Conservation (phyloP, 2,329 filamentous ascomycete species). For the Coniochaeta pulveracea region DNA sequence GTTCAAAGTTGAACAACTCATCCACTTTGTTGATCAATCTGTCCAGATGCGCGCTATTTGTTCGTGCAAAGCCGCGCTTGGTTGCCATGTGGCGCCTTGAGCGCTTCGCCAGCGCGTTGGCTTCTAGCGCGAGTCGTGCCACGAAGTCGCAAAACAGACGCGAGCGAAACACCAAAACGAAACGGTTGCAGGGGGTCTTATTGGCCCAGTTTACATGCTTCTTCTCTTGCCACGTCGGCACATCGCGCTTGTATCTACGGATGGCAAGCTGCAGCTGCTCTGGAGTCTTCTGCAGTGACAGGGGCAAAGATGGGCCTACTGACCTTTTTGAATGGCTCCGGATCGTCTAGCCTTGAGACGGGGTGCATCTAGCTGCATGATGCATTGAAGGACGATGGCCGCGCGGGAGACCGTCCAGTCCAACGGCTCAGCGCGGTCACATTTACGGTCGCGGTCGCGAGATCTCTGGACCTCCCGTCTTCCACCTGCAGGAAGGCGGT, state of each 20-base stretch:
- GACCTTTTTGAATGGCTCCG: constrained; percentile 10
- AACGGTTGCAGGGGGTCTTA: background rate
- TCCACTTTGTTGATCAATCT: too few species aligned
- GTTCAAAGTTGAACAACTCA: background rate
- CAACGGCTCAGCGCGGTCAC: constrained; percentile 13
- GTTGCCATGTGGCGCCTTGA: constrained; percentile 2
- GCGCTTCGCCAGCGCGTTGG: constrained; percentile 1
- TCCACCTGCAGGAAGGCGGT: constrained; percentile 10
- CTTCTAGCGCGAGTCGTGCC: constrained; percentile 2
- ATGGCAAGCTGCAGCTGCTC: constrained; percentile 7
- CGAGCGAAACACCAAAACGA: constrained; percentile 2
- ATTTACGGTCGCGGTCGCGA: constrained; percentile 11
- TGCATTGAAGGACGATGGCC: too few species aligned
- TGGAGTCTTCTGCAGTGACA: constrained; percentile 10
- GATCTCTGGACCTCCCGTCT: constrained; percentile 4
- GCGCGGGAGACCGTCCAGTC: constrained; percentile 14
- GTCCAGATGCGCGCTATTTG: too few species aligned
- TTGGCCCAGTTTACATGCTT: constrained; percentile 1
- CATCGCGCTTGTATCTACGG: constrained; percentile 15
- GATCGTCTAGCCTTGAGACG: constrained; percentile 12
- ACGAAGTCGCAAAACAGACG: constrained; percentile 5
- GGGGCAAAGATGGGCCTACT: too few species aligned
- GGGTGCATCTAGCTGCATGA: constrained; percentile 13
- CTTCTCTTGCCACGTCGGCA: too few species aligned
- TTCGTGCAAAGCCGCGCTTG: background rate